These are phyloP conservation scores for Diplodia scrobiculata DNA, from an alignment of 2,329 filamentous ascomycete genomes.

Conservation along the genomic window DNA sequence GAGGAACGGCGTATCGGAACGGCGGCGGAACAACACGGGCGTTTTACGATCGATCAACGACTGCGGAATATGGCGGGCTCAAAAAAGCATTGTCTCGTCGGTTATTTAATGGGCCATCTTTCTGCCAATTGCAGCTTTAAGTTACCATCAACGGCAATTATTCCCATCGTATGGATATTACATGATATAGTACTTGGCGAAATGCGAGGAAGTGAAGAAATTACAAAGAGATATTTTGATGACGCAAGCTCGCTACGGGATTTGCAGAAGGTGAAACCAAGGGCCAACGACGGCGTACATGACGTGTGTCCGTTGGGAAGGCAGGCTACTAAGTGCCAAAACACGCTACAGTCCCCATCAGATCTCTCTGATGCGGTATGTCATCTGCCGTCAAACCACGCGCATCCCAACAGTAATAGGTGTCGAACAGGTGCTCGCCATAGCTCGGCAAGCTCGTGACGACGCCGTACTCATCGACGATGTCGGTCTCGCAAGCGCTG, in stretches of 20 bases:
- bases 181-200: neutral
- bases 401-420: neutral
- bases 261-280: neutral
- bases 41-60: conserved; percentile 21
- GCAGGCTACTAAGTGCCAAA: neutral
- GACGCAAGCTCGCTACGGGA: neutral
- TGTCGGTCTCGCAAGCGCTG: neutral
- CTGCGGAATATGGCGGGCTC: conserved; percentile 8
- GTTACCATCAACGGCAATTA: neutral
- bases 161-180: neutral
- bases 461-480: neutral
- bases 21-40: neutral
- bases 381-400: neutral
- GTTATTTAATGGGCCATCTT: conserved; percentile 9
- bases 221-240: neutral
- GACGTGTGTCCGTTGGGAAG: neutral
- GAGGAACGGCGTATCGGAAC: neutral
- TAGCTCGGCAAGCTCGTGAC: neutral
- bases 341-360: neutral
- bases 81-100: conserved; percentile 9
- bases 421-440: neutral
- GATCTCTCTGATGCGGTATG: neutral
- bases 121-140: no score
- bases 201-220: neutral
- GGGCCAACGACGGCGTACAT: neutral